Conservation (phyloP, 2,329 filamentous ascomycete species). For the Colletotrichum tofieldiae region DNA sequence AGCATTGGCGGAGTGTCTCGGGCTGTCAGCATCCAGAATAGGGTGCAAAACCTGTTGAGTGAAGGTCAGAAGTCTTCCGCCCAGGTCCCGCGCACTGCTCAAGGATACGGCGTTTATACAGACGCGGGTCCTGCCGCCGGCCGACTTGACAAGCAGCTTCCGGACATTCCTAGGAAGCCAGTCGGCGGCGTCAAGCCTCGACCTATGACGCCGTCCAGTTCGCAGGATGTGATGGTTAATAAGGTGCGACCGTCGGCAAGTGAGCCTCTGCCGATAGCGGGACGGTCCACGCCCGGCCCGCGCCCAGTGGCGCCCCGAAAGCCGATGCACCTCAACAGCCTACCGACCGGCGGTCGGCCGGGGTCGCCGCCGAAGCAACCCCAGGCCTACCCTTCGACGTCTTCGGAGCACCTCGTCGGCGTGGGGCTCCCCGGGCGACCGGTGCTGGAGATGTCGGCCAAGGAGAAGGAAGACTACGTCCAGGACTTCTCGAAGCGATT, state of each 20-base stretch:
- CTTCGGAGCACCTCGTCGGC: constrained; percentile 59
- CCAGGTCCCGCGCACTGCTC: constrained; percentile 78
- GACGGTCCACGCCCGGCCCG: constrained; percentile 44
- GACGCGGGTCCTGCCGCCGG: constrained; percentile 62
- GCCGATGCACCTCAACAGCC: constrained; percentile 72
- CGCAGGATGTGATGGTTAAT: constrained; percentile 42
- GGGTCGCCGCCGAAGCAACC: constrained; percentile 63
- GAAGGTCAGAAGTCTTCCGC: constrained; percentile 78
- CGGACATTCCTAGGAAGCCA: constrained; percentile 68
- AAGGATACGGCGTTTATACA: constrained; percentile 92
- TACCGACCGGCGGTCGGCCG: constrained; percentile 61
- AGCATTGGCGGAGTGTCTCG: constrained; percentile 73
- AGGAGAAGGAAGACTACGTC: constrained; percentile 78
- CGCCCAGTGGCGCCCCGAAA: constrained; percentile 74
- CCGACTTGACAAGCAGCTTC: constrained; percentile 57
- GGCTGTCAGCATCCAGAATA: constrained; percentile 90
- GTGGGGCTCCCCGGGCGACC: constrained; percentile 65
- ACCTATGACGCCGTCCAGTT: constrained; percentile 48
- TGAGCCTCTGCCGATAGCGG: constrained; percentile 44
- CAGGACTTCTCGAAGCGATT: constrained; percentile 86
- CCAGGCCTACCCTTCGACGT: constrained; percentile 42
- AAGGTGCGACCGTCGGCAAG: constrained; percentile 44
- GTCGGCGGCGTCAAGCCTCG: constrained; percentile 54
- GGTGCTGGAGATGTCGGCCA: constrained; percentile 68
- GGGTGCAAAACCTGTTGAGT: constrained; percentile 87